Percentiles rank a stretch among this genome's conserved stretches.
These are phyloP conservation scores for Microcera coccophila DNA, from an alignment of 2,329 filamentous ascomycete species.

Conservation along the genomic window DNA sequence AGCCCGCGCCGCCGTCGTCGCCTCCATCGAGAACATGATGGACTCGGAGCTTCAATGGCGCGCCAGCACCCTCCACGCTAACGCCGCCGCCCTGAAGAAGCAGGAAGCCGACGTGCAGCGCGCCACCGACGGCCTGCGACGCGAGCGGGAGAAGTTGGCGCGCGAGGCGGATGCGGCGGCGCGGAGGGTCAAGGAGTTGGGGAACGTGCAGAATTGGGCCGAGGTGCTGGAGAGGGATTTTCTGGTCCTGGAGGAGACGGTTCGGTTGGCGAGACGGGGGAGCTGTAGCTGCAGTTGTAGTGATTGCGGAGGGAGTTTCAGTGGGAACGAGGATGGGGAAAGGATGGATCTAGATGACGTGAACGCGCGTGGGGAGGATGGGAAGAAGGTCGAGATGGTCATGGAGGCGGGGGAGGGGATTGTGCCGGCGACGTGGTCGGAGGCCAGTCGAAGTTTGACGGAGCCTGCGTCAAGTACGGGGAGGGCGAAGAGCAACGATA, in stretches of 20 bases:
- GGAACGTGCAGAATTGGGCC: conserved; percentile 82
- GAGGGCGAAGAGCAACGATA: conserved; percentile 35
- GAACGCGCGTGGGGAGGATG: conserved; percentile 15
- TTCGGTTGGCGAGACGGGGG: conserved; percentile 49
- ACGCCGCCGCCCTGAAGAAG: conserved; percentile 59
- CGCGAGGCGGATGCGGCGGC: conserved; percentile 60
- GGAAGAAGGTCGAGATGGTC: conserved; percentile 18
- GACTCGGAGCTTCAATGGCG: conserved; percentile 65
- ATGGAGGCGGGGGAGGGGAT: conserved; percentile 22
- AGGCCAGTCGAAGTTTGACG: conserved; percentile 36
- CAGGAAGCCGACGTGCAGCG: conserved; percentile 64
- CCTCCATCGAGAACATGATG: conserved; percentile 64
- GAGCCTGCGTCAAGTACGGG: conserved; percentile 36
- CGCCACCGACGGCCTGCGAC: conserved; percentile 56
- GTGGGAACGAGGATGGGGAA: conserved; percentile 15
- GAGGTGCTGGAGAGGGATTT: conserved; percentile 73
- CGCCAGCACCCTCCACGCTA: conserved; percentile 65
- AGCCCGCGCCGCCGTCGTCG: conserved; percentile 57
- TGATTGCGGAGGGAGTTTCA: conserved; percentile 29
- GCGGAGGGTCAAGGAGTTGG: conserved; percentile 69
- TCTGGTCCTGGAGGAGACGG: conserved; percentile 60
- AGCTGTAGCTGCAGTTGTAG: conserved; percentile 38
- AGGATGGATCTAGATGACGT: conserved; percentile 6
- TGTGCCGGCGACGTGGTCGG: conserved; percentile 31
- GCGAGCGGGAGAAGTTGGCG: conserved; percentile 63